Base-by-base conservation (phyloP, 202 grass and related monocot species). In the Carex arenaria region DNA sequence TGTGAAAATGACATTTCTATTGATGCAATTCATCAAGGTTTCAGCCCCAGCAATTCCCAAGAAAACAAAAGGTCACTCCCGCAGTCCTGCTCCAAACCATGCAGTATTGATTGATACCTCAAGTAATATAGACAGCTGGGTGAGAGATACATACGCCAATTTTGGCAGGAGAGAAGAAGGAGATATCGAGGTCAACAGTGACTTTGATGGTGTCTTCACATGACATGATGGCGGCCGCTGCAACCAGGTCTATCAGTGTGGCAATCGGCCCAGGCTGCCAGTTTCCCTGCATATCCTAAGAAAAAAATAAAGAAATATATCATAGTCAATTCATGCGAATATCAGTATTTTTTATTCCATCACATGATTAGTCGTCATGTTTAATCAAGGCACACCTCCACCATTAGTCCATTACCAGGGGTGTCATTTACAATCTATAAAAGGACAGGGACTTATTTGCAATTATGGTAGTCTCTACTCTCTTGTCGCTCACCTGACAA, bases 191-290 rank as follows among this genome's bases (percentile, higher is more conserved):
- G 77, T 92, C 83, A 83, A 97, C 90, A 67, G 94, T 88, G 78
- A 97, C 67, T 63, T 88, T 90, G 87, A 97, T 93, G 83, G 90
- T 81, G 64, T 85, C 90, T 86, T 91, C 89, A 57, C 77, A 72
- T 66, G 94, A 89, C 94, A 97, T 68, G 84, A 97, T 91, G 22
- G 94, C 87, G n/a, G 92, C 89, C 26, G 90, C 90, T 64, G 92
- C 91, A 9, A 94, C 90, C 85, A 92, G 74, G 74, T 94, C 92
- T 65, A 88, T 68, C 67, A 87, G 67, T 13, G 87, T 84, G 52
- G 89, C 85, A 61, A 97, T 97, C 4, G 88, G 86, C 32, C 94
- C 92, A 0, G 90, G 51, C 67, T 92, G 94, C 92, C 94, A 97
- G n/a, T 88, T 97, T 61, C 92, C 92, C 67, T 94, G 82, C 74